Conservation (phyloP, 148 eudicot species). For the Rhododendron simsii region DNA sequence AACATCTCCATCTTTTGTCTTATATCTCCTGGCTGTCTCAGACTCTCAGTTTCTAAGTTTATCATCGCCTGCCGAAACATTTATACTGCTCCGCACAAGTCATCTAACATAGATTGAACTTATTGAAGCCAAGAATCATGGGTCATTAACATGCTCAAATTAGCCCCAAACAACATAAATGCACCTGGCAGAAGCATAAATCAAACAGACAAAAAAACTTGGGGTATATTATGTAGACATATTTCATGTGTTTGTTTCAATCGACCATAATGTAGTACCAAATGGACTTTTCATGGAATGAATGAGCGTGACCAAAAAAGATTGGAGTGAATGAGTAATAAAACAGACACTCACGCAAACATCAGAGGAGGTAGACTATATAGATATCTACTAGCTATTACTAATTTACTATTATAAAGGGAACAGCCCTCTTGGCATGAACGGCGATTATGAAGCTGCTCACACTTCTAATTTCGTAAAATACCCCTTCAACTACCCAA, state of each 20-base stretch:
- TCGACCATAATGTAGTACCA: neutral
- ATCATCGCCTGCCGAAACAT: neutral
- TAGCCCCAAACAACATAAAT: neutral
- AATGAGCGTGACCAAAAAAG: neutral
- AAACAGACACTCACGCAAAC: neutral
- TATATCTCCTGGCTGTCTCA: neutral
- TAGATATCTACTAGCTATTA: neutral
- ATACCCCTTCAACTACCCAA: neutral
- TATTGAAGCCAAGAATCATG: neutral
- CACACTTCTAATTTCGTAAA: neutral
- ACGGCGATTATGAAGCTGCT: neutral
- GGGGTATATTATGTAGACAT: no score
- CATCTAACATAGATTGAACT: neutral
- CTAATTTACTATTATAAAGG: no score
- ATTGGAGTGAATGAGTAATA: neutral
- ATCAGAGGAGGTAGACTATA: neutral
- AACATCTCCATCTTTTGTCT: neutral
- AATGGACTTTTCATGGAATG: neutral
- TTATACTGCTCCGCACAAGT: neutral
- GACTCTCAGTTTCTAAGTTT: neutral
- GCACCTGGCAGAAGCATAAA: neutral
- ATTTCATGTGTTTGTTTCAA: neutral
- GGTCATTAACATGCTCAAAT: neutral
- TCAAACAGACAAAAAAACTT: neutral
- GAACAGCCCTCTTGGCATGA: no score